These are phyloP conservation scores for Globisporangium barbulae DNA, from an alignment of 352 stramenopile genomes.

Conservation along the genomic window DNA sequence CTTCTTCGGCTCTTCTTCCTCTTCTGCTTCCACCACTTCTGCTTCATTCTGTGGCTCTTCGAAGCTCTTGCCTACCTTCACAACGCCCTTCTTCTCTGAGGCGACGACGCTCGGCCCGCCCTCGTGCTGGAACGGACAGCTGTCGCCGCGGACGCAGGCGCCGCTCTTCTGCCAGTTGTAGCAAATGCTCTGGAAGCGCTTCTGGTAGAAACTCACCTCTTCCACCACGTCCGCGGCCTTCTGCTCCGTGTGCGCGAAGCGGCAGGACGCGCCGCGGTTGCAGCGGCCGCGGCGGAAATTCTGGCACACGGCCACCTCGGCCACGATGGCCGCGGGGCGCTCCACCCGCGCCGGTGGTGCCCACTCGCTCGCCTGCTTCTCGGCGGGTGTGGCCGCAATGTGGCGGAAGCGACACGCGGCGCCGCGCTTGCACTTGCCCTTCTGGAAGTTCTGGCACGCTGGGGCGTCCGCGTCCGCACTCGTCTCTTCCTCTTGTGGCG, in stretches of 20 bases:
- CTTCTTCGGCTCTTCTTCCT: constrained; percentile 13
- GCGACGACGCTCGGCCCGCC: neutral
- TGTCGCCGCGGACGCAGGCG: constrained; percentile 36
- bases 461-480: constrained; percentile 42
- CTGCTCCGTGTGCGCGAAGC: constrained; percentile 49
- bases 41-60: constrained; percentile 1
- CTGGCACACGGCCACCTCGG: constrained; percentile 43
- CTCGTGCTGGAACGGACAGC: constrained; percentile 53
- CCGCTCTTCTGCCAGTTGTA: constrained; percentile 58
- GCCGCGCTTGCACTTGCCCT: constrained; percentile 69
- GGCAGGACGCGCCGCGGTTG: constrained; percentile 46
- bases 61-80: neutral
- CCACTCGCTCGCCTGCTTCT: constrained; percentile 18
- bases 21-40: constrained; percentile 10
- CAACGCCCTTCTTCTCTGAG: constrained; percentile 1
- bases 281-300: constrained; percentile 49
- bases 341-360: constrained; percentile 33
- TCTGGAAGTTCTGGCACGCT: constrained; percentile 63
- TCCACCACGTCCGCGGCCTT: constrained; percentile 28
- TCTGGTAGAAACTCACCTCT: constrained; percentile 59
- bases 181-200: constrained; percentile 60
- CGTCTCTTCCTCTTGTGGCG: constrained; percentile 29
- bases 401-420: constrained; percentile 59
- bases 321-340: constrained; percentile 33
- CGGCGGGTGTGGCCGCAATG: constrained; percentile 20